Evolutionary conservation across 1,139 yeast genomes (phyloP).

Genomic region (Tardiomyces blankii): DNA sequence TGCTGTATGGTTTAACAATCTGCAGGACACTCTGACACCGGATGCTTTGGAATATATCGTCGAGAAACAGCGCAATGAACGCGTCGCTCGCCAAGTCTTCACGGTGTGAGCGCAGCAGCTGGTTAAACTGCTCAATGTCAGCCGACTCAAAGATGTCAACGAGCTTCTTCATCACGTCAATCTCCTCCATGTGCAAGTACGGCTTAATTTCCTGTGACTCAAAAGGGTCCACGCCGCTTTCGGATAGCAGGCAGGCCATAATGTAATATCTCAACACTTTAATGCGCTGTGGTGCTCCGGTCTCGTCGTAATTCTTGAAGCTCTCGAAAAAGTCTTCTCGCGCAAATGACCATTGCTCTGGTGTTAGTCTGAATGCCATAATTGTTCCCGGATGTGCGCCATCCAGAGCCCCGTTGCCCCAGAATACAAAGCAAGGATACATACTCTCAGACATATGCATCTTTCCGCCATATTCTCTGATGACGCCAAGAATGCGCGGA

Average conservation of each 20-base stretch:
- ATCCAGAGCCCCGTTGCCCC: background rate
- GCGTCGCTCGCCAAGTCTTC: constrained; percentile 19
- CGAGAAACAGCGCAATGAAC: constrained; percentile 20
- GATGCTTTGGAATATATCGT: constrained; percentile 24
- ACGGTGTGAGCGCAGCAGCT: constrained; percentile 17
- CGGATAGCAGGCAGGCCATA: constrained; percentile 52
- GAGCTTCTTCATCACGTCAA: constrained; percentile 27
- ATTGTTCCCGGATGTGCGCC: no score
- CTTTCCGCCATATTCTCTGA: constrained; percentile 67
- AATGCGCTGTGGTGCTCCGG: constrained; percentile 50
- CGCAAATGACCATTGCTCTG: constrained; percentile 46
- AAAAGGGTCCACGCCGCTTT: constrained; percentile 56
- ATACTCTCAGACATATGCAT: constrained; percentile 42
- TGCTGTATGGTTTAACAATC: constrained; percentile 30
- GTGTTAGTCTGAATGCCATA: no score
- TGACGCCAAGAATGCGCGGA: constrained; percentile 58
- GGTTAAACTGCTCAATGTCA: constrained; percentile 27
- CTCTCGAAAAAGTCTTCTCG: constrained; percentile 58
- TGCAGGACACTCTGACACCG: constrained; percentile 27
- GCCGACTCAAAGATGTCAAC: constrained; percentile 29
- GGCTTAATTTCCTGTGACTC: constrained; percentile 38
- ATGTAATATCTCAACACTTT: constrained; percentile 50
- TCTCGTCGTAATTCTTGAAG: constrained; percentile 69
- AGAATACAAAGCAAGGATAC: background rate
- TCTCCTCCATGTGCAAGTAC: constrained; percentile 29